Base-by-base conservation (phyloP, 768 basidiomycete genomes). In the Lactifluus pinguis region DNA sequence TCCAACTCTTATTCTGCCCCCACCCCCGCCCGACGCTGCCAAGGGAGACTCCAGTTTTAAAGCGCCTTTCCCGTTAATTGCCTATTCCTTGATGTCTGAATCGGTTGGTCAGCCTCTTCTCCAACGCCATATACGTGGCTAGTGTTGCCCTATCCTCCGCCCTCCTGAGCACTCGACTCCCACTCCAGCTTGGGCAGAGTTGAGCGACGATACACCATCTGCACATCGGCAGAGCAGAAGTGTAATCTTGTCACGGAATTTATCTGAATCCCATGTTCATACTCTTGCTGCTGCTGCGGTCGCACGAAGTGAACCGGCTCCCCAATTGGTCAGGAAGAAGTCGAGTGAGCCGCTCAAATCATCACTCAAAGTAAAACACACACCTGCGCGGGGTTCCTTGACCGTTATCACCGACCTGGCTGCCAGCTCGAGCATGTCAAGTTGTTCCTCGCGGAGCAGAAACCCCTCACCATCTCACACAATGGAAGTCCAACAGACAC, bases 301-400 rank as follows among this genome's bases (percentile, higher is more conserved):
- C 30, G 44, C 58, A 30, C 44, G 38, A 44, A 21, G 34, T 9
- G 65, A 57, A 7, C 36, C 39, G n/a, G 3, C 11, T 13, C 44
- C 44, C 3, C 34, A 41, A 11, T 41, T 88, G 55, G 76, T 92
- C 38, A 84, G 93, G 62, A 98, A 98, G 74, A 98, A 97, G 74
- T 92, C 91, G 14, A 94, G 95, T 41, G 90, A 97, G 74, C 84
- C 90, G 5, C 83, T 98, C 69, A 94, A 92, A 72, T 85, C 92
- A 3, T 92, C 94, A 2, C 80, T 98, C 65, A 98, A 97, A 75
- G 76, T 82, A 29, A 77, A 80, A 59, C 79, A 85, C 53, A 70
- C 79, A 55, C 61, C 64, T 45, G 72, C 79, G 52, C 74, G 78
- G 57, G 77, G 76, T 56, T 76, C 75, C 51, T 72, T 87, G 14